Percentiles rank a stretch among this genome's conserved stretches.
These are phyloP conservation scores for Tricholoma matsutake DNA, from an alignment of 768 basidiomycete species.

Conservation along the genomic window DNA sequence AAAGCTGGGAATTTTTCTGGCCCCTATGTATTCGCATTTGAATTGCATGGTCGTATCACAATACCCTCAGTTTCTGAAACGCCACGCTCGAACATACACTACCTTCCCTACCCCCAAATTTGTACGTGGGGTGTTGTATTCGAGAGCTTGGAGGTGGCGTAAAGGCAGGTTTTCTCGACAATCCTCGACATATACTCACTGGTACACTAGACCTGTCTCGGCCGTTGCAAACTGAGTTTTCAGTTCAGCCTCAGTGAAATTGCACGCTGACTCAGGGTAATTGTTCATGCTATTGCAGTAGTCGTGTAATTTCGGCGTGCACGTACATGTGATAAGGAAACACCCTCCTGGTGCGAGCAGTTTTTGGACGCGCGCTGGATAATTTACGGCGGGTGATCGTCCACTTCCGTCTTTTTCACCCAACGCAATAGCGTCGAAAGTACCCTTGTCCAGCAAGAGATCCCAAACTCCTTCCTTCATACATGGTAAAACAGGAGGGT, in stretches of 20 bases:
- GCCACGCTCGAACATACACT: conserved; percentile 70
- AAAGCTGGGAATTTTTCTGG: neutral
- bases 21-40: neutral
- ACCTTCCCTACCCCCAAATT: conserved; percentile 76
- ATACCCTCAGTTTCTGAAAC: conserved; percentile 42
- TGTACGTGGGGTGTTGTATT: conserved; percentile 69
- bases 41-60: neutral
- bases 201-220: conserved; percentile 53
- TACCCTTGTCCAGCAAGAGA: conserved; percentile 82
- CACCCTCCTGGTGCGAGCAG: conserved; percentile 63
- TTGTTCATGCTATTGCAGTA: neutral
- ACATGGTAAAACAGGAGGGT: conserved; percentile 35
- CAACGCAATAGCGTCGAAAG: conserved; percentile 81
- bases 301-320: neutral
- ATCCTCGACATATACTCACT: conserved; percentile 42
- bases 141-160: conserved; percentile 47
- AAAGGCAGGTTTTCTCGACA: neutral
- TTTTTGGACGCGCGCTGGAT: conserved; percentile 53
- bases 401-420: conserved; percentile 57
- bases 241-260: conserved; percentile 80
- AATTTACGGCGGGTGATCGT: conserved; percentile 48
- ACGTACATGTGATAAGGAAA: conserved; percentile 80
- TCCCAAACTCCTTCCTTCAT: conserved; percentile 52
- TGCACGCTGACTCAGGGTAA: conserved; percentile 53
- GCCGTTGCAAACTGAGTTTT: conserved; percentile 46